Evolutionary conservation across 2,329 filamentous ascomycete genomes (phyloP).

Genomic region (Aspergillus sojae): DNA sequence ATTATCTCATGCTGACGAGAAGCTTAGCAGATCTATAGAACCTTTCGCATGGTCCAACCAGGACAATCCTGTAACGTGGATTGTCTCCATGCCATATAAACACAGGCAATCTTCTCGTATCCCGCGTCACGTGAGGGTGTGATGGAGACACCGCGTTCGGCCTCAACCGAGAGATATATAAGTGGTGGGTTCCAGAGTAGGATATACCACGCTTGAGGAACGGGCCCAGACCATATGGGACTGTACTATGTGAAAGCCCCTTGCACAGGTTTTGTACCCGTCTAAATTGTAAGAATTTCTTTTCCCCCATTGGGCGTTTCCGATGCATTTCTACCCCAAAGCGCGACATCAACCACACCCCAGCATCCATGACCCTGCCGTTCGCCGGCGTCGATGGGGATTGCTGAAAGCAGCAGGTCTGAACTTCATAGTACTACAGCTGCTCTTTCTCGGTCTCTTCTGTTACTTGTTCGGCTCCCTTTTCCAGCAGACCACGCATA

Average conservation of each 20-base stretch:
- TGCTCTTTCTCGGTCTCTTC: conserved; percentile 41
- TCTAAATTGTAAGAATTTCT: too few species aligned
- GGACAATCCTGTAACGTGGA: too few species aligned
- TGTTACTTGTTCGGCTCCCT: conserved; percentile 43
- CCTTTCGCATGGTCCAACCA: too few species aligned
- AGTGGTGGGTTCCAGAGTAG: too few species aligned
- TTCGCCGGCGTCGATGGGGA: not conserved
- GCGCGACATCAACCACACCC: not conserved
- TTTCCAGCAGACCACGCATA: conserved; percentile 34
- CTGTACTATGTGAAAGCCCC: not conserved
- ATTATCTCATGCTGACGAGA: not conserved
- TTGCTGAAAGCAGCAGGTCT: not conserved
- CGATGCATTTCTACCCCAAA: not conserved
- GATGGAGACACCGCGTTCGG: too few species aligned
- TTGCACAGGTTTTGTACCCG: too few species aligned
- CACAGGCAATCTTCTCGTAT: too few species aligned
- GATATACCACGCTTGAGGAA: too few species aligned
- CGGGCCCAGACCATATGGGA: too few species aligned
- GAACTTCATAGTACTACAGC: conserved; percentile 38
- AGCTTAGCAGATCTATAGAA: not conserved
- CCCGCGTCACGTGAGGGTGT: too few species aligned
- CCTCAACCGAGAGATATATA: too few species aligned
- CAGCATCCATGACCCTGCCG: not conserved
- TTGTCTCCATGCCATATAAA: too few species aligned
- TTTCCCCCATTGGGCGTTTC: not conserved